These are phyloP conservation scores for Platanthera guangdongensis DNA, from an alignment of 106 monocot genomes.

Conservation along the genomic window DNA sequence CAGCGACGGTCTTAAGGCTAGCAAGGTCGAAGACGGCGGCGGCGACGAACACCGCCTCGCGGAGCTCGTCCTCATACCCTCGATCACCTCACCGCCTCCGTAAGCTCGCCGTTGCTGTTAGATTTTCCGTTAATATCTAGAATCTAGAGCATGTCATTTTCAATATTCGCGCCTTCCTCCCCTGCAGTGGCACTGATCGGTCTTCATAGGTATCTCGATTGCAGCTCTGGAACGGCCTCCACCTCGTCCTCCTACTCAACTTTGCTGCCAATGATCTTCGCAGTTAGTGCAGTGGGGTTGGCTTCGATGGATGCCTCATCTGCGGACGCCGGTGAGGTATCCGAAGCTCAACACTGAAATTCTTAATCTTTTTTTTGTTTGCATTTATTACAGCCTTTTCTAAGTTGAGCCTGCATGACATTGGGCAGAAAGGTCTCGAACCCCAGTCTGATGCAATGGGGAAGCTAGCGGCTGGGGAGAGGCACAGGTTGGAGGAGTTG, in stretches of 20 bases:
- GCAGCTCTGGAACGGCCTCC: not conserved
- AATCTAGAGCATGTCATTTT: not conserved
- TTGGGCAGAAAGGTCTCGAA: not conserved
- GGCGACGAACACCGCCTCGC: not conserved
- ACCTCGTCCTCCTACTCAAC: not conserved
- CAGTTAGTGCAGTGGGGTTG: not conserved
- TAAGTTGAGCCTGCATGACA: not conserved
- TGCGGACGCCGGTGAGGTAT: conserved; percentile 2
- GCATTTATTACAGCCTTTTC: not conserved
- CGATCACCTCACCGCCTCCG: not conserved
- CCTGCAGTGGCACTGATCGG: not conserved
- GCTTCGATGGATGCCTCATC: not conserved
- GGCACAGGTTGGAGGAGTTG: conserved; percentile 54
- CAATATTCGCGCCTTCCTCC: not conserved
- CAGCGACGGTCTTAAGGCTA: not conserved
- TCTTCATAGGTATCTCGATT: not conserved
- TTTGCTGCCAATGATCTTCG: not conserved
- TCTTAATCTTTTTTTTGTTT: not conserved
- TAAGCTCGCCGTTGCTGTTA: not conserved
- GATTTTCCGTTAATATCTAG: not conserved
- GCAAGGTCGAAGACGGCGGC: not conserved
- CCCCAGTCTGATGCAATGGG: conserved; percentile 8
- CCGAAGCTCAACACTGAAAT: not conserved
- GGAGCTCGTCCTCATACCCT: not conserved
- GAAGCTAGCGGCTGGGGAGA: conserved; percentile 28